phyloP scores from a whole-genome alignment of 768 basidiomycete genomes.

The Agrocybe praecox region DNA sequence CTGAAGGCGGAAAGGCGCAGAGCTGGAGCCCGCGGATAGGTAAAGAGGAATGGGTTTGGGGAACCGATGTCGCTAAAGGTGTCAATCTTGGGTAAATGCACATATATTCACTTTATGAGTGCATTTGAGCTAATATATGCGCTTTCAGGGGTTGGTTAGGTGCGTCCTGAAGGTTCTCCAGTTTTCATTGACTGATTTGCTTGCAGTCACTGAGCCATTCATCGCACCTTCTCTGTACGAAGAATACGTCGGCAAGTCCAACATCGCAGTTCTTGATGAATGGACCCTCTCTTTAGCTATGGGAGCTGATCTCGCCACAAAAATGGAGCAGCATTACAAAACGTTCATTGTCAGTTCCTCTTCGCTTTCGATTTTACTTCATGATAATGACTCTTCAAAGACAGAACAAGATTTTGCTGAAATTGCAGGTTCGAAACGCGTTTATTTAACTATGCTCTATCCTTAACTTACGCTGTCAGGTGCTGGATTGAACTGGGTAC shows the following conservation, averaged over 20 bases:
- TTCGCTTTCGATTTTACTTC: neutral
- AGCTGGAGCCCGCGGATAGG: conserved; percentile 79
- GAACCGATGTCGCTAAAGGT: conserved; percentile 56
- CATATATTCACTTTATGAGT: conserved; percentile 14
- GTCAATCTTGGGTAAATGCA: conserved; percentile 55
- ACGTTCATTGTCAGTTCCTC: conserved; percentile 73
- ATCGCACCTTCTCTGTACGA: conserved; percentile 73
- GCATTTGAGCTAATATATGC: conserved; percentile 13
- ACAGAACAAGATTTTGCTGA: conserved; percentile 39
- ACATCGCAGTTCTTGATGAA: conserved; percentile 61
- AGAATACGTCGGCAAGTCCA: conserved; percentile 48
- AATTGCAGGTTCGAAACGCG: conserved; percentile 26
- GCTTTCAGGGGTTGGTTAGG: conserved; percentile 44
- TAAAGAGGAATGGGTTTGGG: conserved; percentile 73
- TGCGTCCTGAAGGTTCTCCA: conserved; percentile 16
- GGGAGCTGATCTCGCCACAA: conserved; percentile 62
- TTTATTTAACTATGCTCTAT: conserved; percentile 48
- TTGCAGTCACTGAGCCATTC: conserved; percentile 73
- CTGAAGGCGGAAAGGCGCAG: conserved; percentile 72
- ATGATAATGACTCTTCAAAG: conserved; percentile 17
- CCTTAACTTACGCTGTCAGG: conserved; percentile 26
- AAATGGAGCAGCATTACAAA: conserved; percentile 80
- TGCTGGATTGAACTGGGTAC: conserved; percentile 86
- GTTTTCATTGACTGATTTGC: neutral
- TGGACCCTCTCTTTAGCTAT: conserved; percentile 75